These are phyloP conservation scores for Cryptococcus wingfieldii DNA, from an alignment of 1,284 basidiomycete species.

Conservation along the genomic window DNA sequence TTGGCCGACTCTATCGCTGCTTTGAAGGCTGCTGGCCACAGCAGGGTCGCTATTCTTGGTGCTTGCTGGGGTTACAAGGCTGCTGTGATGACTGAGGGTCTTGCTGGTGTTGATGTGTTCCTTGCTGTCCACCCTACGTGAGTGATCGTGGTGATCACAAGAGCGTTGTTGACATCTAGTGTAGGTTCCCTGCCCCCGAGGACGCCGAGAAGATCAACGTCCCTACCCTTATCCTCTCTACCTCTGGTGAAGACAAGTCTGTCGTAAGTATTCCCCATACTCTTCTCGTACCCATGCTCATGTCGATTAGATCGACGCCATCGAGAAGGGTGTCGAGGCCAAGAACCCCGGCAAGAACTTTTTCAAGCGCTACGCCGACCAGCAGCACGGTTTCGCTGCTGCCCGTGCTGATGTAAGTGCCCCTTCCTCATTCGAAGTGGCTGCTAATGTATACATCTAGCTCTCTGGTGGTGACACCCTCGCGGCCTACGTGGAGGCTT, in stretches of 20 bases:
- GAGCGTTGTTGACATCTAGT: not conserved
- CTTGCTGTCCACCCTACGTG: slow-evolving; percentile 45
- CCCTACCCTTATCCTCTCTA: slow-evolving; percentile 48
- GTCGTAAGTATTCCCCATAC: slow-evolving; percentile 21
- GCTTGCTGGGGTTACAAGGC: slow-evolving; percentile 50
- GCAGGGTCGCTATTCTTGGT: slow-evolving; percentile 46
- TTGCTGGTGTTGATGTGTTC: slow-evolving; percentile 29
- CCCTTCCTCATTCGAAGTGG: not conserved
- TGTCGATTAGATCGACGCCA: slow-evolving; percentile 22
- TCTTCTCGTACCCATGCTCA: not conserved
- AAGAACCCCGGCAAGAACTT: slow-evolving; percentile 45
- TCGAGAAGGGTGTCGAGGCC: slow-evolving; percentile 40
- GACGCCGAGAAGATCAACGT: slow-evolving; percentile 47
- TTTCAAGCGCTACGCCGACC: slow-evolving; percentile 43
- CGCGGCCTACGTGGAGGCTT: slow-evolving; percentile 26
- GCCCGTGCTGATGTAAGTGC: slow-evolving; percentile 47
- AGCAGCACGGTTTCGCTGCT: slow-evolving; percentile 49
- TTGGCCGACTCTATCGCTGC: slow-evolving; percentile 37
- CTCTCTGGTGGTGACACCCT: slow-evolving; percentile 23
- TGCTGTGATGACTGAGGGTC: slow-evolving; percentile 18
- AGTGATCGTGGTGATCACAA: slow-evolving; percentile 3
- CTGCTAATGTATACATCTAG: slow-evolving; percentile 4
- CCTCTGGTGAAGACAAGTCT: slow-evolving; percentile 48
- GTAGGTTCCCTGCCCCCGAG: slow-evolving; percentile 41
- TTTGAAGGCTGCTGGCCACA: slow-evolving; percentile 36